phyloP scores from a whole-genome alignment of 148 eudicot species.

The Vaccinium corymbosum region DNA sequence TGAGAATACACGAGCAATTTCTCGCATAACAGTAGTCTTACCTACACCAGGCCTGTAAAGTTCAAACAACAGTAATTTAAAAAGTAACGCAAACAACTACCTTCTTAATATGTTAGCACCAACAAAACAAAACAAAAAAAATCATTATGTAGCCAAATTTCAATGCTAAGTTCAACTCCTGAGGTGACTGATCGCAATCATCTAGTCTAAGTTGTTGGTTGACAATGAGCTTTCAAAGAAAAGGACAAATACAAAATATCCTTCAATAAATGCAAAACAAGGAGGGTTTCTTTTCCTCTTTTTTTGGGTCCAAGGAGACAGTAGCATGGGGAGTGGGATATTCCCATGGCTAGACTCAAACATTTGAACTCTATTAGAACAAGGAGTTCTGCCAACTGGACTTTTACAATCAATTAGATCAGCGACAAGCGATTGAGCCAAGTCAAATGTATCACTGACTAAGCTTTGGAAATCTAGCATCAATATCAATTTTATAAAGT shows the following conservation, averaged over 20 bases:
- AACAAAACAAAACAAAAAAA: neutral
- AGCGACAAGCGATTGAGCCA: neutral
- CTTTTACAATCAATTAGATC: neutral
- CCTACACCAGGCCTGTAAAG: conserved; percentile 54
- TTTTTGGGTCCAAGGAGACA: neutral
- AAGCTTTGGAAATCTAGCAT: neutral
- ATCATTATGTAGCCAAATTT: neutral
- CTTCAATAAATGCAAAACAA: neutral
- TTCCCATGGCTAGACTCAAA: neutral
- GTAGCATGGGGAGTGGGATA: neutral
- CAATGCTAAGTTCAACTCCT: neutral
- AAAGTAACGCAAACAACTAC: neutral
- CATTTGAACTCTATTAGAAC: neutral
- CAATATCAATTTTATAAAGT: neutral
- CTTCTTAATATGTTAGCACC: neutral
- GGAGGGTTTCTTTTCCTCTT: neutral
- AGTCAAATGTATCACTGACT: neutral
- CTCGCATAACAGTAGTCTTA: conserved; percentile 53
- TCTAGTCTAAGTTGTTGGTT: neutral
- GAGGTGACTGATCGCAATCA: neutral
- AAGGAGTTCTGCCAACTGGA: neutral
- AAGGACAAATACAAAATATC: neutral
- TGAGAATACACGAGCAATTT: conserved; percentile 43
- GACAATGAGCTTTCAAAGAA: neutral
- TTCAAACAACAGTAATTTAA: conserved; percentile 1